A percentile compares a stretch with the other conserved stretches of the same genome.
phyloP scores from a whole-genome alignment of 2,329 filamentous ascomycete genomes.

The Epichloe festucae region DNA sequence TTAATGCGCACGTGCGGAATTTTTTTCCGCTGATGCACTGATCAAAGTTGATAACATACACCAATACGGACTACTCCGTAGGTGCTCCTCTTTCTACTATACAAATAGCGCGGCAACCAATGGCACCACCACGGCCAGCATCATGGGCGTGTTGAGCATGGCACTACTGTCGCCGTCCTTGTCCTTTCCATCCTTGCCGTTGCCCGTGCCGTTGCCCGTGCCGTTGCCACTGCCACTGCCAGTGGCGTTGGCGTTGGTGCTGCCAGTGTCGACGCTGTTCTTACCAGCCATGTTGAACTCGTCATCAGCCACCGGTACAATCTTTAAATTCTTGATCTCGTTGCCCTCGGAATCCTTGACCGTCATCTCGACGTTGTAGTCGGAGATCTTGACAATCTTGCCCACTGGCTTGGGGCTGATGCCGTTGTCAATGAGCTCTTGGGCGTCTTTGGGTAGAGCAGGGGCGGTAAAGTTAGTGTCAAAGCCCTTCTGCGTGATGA shows the following conservation, averaged over 20 bases:
- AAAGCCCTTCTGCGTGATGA: conserved; percentile 60
- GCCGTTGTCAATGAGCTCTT: conserved; percentile 64
- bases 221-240: conserved; percentile 8
- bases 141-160: conserved; percentile 16
- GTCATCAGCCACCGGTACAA: conserved; percentile 31
- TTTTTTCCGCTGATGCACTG: no score
- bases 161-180: conserved; percentile 15
- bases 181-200: background rate
- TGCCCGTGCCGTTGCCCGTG: background rate
- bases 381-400: conserved; percentile 54
- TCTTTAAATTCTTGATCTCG: conserved; percentile 31
- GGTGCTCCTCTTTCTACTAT: conserved; percentile 6
- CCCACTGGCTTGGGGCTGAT: conserved; percentile 51
- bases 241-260: conserved; percentile 8
- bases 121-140: conserved; percentile 21
- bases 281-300: conserved; percentile 33
- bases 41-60: no score
- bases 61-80: no score
- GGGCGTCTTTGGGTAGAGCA: conserved; percentile 49
- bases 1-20: no score
- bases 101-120: conserved; percentile 22
- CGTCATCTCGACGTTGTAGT: conserved; percentile 41
- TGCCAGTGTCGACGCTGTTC: conserved; percentile 25
- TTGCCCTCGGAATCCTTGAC: conserved; percentile 29
- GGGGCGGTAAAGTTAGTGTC: conserved; percentile 70